A percentile compares a stretch with the other conserved stretches of the same genome.
Conservation (phyloP, 208 protist genomes). For the Kentomonas sorsogonicus region DNA sequence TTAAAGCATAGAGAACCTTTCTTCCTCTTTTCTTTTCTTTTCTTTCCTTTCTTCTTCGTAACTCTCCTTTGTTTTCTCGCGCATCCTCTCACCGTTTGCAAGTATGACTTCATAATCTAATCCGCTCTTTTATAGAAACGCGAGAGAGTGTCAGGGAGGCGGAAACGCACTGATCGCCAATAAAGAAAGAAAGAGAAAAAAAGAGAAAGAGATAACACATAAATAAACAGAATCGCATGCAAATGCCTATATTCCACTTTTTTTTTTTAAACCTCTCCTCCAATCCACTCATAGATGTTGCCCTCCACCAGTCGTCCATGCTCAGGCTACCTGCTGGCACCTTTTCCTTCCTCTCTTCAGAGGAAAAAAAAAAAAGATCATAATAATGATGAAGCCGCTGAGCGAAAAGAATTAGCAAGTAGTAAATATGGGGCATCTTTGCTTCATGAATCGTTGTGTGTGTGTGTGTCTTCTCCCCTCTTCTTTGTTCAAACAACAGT, state of each 20-base stretch:
- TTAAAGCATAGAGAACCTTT: background rate
- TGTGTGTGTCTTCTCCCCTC: background rate
- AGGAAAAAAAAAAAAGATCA: background rate
- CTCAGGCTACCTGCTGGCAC: background rate
- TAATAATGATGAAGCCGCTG: background rate
- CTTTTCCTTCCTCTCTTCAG: background rate
- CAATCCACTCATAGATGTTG: background rate
- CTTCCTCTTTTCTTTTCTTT: background rate
- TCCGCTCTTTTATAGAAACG: background rate
- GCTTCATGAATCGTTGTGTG: background rate
- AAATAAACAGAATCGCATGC: background rate
- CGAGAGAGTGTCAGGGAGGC: background rate
- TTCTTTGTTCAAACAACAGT: background rate
- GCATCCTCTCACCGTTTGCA: background rate
- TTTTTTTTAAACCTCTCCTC: constrained; percentile 5
- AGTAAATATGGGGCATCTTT: background rate
- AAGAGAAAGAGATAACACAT: constrained; percentile 6
- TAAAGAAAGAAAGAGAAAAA: constrained; percentile 4
- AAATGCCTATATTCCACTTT: constrained; percentile 8
- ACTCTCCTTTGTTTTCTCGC: background rate
- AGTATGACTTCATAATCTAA: background rate
- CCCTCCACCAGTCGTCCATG: no score
- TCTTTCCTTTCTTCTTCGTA: background rate
- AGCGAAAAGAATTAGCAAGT: background rate
- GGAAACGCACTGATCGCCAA: background rate